Percentiles rank a stretch among this genome's conserved stretches.
phyloP scores from a whole-genome alignment of 129 eudicot species.

The Cynara cardunculus region DNA sequence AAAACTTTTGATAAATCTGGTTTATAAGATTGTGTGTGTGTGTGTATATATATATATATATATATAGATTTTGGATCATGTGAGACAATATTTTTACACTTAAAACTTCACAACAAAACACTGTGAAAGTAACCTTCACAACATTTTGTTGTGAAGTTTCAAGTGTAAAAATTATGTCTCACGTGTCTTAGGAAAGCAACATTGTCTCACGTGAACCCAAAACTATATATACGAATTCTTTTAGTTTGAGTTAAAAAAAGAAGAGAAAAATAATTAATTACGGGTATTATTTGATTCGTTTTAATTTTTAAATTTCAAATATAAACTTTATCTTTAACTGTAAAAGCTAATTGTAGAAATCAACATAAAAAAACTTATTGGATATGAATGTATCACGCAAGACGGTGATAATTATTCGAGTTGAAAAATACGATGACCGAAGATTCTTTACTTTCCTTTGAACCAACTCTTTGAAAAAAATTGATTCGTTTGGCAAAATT shows the following conservation, averaged over 20 bases:
- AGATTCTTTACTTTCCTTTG: neutral
- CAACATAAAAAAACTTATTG: neutral
- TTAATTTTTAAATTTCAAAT: neutral
- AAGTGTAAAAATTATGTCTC: no score
- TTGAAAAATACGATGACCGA: neutral
- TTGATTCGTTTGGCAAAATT: neutral
- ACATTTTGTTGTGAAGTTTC: no score
- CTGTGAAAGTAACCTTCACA: no score
- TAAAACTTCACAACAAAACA: no score
- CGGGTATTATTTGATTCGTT: neutral
- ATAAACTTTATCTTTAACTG: neutral
- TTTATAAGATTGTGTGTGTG: no score
- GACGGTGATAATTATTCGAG: neutral
- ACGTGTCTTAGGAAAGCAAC: no score
- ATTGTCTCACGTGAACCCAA: no score
- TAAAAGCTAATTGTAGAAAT: neutral
- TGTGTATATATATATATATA: no score
- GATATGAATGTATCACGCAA: neutral
- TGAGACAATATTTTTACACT: no score
- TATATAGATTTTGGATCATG: no score
- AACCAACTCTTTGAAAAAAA: neutral
- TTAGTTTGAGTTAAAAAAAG: neutral
- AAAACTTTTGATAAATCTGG: no score
- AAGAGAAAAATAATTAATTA: neutral
- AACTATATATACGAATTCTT: no score